phyloP scores from a whole-genome alignment of 164 flowering plant genomes.

The Liriodendron chinense region DNA sequence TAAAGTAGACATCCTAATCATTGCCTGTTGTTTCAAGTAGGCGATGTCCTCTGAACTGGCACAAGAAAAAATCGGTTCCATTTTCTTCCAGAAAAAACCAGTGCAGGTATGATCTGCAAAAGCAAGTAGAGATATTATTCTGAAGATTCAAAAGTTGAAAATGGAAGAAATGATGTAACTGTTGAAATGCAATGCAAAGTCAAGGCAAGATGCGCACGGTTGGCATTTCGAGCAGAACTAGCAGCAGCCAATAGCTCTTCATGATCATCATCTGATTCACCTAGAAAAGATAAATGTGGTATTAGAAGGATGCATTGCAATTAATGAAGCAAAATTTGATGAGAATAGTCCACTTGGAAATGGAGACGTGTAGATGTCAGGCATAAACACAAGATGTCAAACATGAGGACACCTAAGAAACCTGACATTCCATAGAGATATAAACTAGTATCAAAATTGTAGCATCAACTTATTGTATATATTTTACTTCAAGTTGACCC shows the following conservation, averaged over 20 bases:
- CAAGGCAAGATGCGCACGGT: constrained; percentile 30
- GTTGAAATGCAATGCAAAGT: not conserved
- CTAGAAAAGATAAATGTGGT: constrained; percentile 5
- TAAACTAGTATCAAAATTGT: too few species aligned
- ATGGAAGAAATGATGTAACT: not conserved
- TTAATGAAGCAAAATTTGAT: too few species aligned
- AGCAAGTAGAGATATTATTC: not conserved
- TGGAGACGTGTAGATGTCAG: too few species aligned
- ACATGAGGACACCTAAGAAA: too few species aligned
- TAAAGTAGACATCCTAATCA: not conserved
- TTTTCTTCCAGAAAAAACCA: constrained; percentile 72
- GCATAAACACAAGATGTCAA: too few species aligned
- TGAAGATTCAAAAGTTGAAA: not conserved
- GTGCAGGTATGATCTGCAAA: constrained; percentile 56
- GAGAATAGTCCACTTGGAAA: too few species aligned
- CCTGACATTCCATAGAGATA: too few species aligned
- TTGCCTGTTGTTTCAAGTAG: constrained; percentile 63
- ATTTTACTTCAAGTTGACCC: too few species aligned
- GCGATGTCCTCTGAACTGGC: constrained; percentile 43
- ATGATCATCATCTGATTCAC: constrained; percentile 56
- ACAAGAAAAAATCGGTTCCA: constrained; percentile 54
- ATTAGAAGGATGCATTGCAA: too few species aligned
- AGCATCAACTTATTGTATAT: too few species aligned
- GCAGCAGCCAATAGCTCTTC: constrained; percentile 64
- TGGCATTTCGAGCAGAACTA: constrained; percentile 42